These are phyloP conservation scores for Aspergillus kassunensis DNA, from an alignment of 495 filamentous ascomycete species.

Conservation along the genomic window DNA sequence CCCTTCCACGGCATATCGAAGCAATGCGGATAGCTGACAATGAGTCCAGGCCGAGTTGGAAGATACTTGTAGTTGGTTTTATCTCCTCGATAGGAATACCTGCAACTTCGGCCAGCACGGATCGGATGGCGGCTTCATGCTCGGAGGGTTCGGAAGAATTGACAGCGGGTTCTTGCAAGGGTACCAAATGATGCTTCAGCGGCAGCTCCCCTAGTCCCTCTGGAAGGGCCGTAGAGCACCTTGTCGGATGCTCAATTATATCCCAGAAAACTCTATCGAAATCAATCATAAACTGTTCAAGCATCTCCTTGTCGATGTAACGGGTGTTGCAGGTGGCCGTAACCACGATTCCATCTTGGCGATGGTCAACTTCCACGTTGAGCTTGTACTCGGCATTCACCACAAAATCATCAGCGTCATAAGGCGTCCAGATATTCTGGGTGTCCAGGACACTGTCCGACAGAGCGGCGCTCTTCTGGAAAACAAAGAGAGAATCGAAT, in stretches of 20 bases:
- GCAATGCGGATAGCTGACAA: conserved; percentile 78
- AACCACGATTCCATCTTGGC: conserved; percentile 33
- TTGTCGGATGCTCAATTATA: conserved; percentile 27
- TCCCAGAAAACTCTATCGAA: conserved; percentile 46
- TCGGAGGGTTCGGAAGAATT: conserved; percentile 4
- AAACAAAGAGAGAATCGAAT: conserved; percentile 85
- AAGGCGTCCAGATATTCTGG: conserved; percentile 49
- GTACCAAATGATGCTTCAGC: conserved; percentile 1
- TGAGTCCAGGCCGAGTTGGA: conserved; percentile 84
- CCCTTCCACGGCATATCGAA: conserved; percentile 57
- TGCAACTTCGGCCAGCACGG: conserved; percentile 61
- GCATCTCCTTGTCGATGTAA: conserved; percentile 28
- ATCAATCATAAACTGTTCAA: conserved; percentile 42
- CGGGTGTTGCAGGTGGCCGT: conserved; percentile 18
- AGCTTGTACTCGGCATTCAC: conserved; percentile 57
- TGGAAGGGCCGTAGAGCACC: conserved; percentile 22
- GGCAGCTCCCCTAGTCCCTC: conserved; percentile 21
- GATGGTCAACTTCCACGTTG: conserved; percentile 25
- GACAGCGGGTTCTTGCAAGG: background rate
- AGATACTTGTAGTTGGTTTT: conserved; percentile 61
- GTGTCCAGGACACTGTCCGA: conserved; percentile 15
- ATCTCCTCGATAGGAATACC: conserved; percentile 59
- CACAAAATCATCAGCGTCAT: conserved; percentile 61
- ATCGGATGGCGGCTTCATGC: conserved; percentile 51
- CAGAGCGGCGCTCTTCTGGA: conserved; percentile 52